A percentile compares a stretch with the other conserved stretches of the same genome.
phyloP scores from a whole-genome alignment of 2,329 filamentous ascomycete species.

The Monosporascus sp. region DNA sequence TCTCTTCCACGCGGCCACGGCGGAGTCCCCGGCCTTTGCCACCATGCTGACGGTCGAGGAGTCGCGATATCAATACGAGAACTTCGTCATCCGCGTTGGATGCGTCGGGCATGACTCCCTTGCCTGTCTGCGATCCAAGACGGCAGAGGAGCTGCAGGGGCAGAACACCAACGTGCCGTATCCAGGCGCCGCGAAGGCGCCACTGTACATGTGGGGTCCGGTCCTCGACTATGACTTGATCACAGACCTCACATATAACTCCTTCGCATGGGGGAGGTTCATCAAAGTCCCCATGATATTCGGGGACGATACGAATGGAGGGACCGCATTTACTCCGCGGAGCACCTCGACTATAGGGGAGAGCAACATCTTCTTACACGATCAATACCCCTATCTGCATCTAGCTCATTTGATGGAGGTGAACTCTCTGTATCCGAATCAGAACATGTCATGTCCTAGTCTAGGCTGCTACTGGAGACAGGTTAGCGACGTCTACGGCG shows the following conservation, averaged over 20 bases:
- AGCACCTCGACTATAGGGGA: slow-evolving; percentile 40
- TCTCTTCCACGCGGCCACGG: slow-evolving; percentile 47
- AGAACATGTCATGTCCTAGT: slow-evolving; percentile 40
- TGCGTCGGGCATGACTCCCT: slow-evolving; percentile 36
- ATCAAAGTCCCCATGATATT: slow-evolving; percentile 50
- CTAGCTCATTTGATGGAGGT: slow-evolving; percentile 44
- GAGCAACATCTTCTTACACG: slow-evolving; percentile 50
- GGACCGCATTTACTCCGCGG: slow-evolving; percentile 54
- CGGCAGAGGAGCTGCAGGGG: slow-evolving; percentile 36
- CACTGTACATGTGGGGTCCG: slow-evolving; percentile 50
- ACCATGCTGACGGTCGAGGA: slow-evolving; percentile 40
- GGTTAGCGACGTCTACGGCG: slow-evolving; percentile 54
- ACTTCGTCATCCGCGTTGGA: slow-evolving; percentile 38
- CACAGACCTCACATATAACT: slow-evolving; percentile 43
- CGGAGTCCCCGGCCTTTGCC: slow-evolving; percentile 48
- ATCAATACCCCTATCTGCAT: slow-evolving; percentile 54
- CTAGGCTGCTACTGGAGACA: slow-evolving; percentile 55
- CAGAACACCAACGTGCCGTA: slow-evolving; percentile 37
- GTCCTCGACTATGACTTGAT: slow-evolving; percentile 51
- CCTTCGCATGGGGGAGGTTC: slow-evolving; percentile 45
- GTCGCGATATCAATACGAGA: slow-evolving; percentile 48
- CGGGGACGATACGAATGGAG: slow-evolving; percentile 60
- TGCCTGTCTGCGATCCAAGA: slow-evolving; percentile 40
- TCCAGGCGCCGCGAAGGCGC: slow-evolving; percentile 29
- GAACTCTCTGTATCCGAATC: slow-evolving; percentile 51